Evolutionary conservation across 257 asterid species (phyloP), one percentile per base, ranked within the genome.

Genomic region (Paulownia fortunei): DNA sequence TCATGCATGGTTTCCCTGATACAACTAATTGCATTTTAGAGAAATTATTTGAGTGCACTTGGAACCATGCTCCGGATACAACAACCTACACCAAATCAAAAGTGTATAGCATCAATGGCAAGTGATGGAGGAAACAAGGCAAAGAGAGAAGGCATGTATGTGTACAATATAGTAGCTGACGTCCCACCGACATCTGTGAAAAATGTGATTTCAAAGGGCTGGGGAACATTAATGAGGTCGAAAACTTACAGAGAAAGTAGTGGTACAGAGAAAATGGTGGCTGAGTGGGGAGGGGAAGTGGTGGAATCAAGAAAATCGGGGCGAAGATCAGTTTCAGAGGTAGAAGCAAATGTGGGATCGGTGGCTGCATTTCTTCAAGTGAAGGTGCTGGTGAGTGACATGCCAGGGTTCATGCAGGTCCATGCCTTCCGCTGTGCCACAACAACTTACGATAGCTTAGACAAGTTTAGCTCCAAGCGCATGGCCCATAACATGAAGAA

Each of bases 321-420:
- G 69, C 79, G 85, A 16, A 87, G 82, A 58, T 88, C 95, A 26
- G 89, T 87, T 27, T 79, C 93, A 2, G 77, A 78, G 26, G 73
- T 83, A 23, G 92, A 87, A 68, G 82, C 84, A 68, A 85, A 79
- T 8, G 87, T 71, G 61, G 86, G 75, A 3, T 76, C 91, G 18
- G 89, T 56, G 84, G 92, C 90, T 15, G 83, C 74, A 19, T 65
- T 86, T 71, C 82, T 86, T 67, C 87, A 85, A 30, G 94, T 85
- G 76, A 89, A 84, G 80, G 89, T 89, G 61, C 59, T 91, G 86
- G 94, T 83, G 7, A 86, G 87, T 23, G 97, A 91, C 46, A 91
- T 89, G 97, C 92, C 97, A 18, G 93, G 85, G 75, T 86, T 86
- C 80, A 91, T 91, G 97, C 94, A 89, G 75, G 80, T 86, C 26